A percentile compares a stretch with the other conserved stretches of the same genome.
These are phyloP conservation scores for Juncus inflexus DNA, from an alignment of 176 grass and related monocot species.

Conservation along the genomic window DNA sequence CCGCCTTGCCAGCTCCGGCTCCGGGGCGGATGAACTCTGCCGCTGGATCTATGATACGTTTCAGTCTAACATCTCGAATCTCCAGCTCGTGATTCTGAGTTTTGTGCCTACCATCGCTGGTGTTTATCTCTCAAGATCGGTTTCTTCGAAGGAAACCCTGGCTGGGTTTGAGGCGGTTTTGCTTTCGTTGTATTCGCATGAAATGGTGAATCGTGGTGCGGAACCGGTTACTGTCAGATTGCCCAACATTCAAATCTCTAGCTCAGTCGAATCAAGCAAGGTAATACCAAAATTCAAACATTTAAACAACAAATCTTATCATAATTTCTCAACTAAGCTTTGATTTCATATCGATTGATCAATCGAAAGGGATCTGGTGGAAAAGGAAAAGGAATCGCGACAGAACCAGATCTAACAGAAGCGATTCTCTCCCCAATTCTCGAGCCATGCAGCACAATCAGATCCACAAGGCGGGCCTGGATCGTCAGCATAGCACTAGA, in stretches of 20 bases:
- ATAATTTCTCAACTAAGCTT: too few species aligned
- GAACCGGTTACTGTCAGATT: conserved; percentile 41
- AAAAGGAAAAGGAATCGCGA: conserved; percentile 28
- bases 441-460: conserved; percentile 59
- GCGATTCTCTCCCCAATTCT: conserved; percentile 49
- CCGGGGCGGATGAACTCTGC: conserved; percentile 53
- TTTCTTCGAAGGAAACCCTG: conserved; percentile 44
- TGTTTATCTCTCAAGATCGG: conserved; percentile 58
- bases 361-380: conserved; percentile 53
- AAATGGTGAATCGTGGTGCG: conserved; percentile 37
- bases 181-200: conserved; percentile 61
- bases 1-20: conserved; percentile 31
- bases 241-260: conserved; percentile 52
- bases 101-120: conserved; percentile 56
- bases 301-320: too few species aligned
- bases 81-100: conserved; percentile 64
- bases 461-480: conserved; percentile 47
- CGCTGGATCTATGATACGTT: conserved; percentile 90
- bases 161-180: conserved; percentile 84
- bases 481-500: conserved; percentile 70
- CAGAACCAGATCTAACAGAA: conserved; percentile 22
- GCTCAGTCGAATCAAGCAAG: conserved; percentile 24
- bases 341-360: too few species aligned
- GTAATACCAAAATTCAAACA: too few species aligned
- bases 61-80: conserved; percentile 40